phyloP scores from a whole-genome alignment of 306 rosid genomes.

The Corylus americana region DNA sequence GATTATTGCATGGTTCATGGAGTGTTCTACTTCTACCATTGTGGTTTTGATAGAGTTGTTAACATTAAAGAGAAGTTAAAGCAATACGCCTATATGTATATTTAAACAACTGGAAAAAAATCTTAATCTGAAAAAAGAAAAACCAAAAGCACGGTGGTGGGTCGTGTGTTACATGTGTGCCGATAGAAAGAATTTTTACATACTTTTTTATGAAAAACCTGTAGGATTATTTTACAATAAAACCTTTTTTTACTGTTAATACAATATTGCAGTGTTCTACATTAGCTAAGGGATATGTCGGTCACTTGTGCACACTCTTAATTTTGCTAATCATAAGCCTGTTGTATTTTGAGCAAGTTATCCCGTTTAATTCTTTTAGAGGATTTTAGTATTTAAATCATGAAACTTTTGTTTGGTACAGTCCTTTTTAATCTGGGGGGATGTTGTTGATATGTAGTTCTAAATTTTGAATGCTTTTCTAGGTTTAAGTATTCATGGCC shows the following conservation, averaged over 20 bases:
- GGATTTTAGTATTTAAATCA: neutral
- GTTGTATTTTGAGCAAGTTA: neutral
- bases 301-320: neutral
- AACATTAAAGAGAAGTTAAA: neutral
- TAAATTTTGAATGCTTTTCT: slow-evolving; percentile 36
- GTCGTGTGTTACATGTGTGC: neutral
- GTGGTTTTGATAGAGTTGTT: neutral
- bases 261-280: neutral
- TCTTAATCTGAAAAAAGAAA: neutral
- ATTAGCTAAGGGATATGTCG: neutral
- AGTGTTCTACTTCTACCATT: neutral
- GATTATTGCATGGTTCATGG: neutral
- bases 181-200: neutral
- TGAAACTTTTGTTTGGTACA: neutral
- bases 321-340: neutral
- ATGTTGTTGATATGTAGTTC: slow-evolving; percentile 2
- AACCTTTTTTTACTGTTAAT: neutral
- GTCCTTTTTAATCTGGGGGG: neutral
- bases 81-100: neutral
- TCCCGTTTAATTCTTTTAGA: neutral
- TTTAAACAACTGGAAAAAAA: neutral
- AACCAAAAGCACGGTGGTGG: neutral
- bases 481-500: slow-evolving; percentile 68
- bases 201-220: neutral
- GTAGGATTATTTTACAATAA: neutral